Evolutionary conservation across 2,329 filamentous ascomycete species (phyloP).

Genomic region (Venturia carpophila): DNA sequence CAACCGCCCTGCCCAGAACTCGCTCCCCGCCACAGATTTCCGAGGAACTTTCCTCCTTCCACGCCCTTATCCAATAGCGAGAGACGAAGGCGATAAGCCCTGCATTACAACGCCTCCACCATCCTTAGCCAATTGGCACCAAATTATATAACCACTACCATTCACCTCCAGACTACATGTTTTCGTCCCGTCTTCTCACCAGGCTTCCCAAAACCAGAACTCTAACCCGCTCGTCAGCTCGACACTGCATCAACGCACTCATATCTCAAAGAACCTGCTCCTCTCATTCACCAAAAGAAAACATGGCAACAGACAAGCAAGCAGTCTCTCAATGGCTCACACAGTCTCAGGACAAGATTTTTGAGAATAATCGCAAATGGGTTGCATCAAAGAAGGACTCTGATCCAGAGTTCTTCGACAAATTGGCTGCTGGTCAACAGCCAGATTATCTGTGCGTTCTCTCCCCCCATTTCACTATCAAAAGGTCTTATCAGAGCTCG

Average conservation of each 20-base stretch:
- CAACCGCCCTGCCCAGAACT: background rate
- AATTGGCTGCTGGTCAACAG: constrained; percentile 55
- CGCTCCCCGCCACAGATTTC: constrained; percentile 1
- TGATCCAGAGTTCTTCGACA: constrained; percentile 58
- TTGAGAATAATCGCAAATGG: constrained; percentile 62
- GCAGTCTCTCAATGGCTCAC: constrained; percentile 49
- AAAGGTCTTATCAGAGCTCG: background rate
- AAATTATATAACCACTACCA: constrained; percentile 3
- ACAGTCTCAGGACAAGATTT: constrained; percentile 58
- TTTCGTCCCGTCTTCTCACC: background rate
- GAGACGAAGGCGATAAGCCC: constrained; percentile 1
- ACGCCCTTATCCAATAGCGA: background rate
- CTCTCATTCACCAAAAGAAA: background rate
- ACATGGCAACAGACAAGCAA: constrained; percentile 7
- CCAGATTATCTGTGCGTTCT: constrained; percentile 55
- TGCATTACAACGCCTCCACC: constrained; percentile 6
- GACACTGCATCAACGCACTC: background rate
- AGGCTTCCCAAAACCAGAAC: background rate
- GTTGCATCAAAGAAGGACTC: constrained; percentile 49
- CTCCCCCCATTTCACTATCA: background rate
- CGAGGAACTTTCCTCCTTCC: background rate
- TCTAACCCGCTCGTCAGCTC: background rate
- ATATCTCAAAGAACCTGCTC: constrained; percentile 1
- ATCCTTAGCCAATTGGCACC: constrained; percentile 10
- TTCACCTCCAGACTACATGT: background rate